Evolutionary conservation across 306 rosid species (phyloP).

Genomic region (Ormosia semicastrata): DNA sequence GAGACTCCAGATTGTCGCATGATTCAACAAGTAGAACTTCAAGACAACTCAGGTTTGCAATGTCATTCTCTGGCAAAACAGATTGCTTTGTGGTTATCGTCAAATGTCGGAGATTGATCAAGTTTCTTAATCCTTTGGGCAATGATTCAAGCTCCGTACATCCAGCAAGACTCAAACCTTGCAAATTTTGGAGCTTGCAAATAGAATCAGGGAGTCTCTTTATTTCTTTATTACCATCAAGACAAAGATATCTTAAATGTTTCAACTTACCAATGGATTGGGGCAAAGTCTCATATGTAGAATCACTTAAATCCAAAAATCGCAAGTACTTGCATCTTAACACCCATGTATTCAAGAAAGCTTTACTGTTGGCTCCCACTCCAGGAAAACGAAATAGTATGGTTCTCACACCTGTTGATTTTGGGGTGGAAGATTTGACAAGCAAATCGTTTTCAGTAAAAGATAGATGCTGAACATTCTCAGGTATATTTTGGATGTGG

Average conservation of each 20-base stretch:
- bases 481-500: neutral
- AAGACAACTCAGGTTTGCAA: neutral
- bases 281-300: neutral
- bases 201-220: conserved; percentile 14
- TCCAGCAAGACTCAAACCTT: neutral
- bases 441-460: neutral
- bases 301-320: neutral
- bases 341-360: neutral
- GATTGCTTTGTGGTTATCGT: neutral
- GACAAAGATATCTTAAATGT: neutral
- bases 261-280: neutral
- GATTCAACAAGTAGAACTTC: too few species aligned
- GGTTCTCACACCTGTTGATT: neutral
- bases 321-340: neutral
- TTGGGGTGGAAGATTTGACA: neutral
- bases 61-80: neutral
- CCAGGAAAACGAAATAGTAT: neutral
- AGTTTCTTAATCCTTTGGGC: neutral
- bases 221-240: neutral
- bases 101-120: neutral
- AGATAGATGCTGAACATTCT: neutral
- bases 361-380: neutral
- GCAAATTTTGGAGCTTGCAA: conserved; percentile 26
- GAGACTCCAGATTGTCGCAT: neutral
- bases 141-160: neutral